Conservation (phyloP, 495 filamentous ascomycete genomes). For the Daldinia vernicosa region DNA sequence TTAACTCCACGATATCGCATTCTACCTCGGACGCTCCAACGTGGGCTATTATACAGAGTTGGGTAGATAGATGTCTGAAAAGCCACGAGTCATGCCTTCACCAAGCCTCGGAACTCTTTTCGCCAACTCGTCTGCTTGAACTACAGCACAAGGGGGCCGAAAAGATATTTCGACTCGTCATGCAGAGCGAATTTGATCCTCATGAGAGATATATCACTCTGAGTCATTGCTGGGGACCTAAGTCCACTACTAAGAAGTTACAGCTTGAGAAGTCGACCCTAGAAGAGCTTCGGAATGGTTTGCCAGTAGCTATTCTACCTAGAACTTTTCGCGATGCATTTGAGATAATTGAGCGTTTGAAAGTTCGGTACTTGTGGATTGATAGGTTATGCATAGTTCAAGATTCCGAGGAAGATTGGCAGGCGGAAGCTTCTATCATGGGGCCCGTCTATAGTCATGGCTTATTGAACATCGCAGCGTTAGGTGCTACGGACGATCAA, state of each 20-base stretch:
- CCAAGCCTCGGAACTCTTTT: conserved; percentile 7
- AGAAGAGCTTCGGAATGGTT: not conserved
- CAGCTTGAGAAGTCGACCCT: conserved; percentile 10
- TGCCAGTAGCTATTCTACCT: conserved; percentile 12
- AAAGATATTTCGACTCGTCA: conserved; percentile 33
- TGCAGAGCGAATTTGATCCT: conserved; percentile 24
- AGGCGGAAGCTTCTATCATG: conserved; percentile 31
- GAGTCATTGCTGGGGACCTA: conserved; percentile 35
- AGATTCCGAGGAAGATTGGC: conserved; percentile 31
- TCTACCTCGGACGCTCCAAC: conserved; percentile 31
- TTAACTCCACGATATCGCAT: conserved; percentile 27
- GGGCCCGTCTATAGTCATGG: conserved; percentile 23
- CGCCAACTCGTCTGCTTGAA: conserved; percentile 35
- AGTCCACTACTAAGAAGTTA: conserved; percentile 13
- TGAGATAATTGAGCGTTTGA: conserved; percentile 23
- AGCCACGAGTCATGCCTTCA: conserved; percentile 13
- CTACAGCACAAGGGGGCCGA: not conserved
- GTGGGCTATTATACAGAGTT: conserved; percentile 29
- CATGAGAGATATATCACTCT: conserved; percentile 31
- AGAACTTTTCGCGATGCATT: conserved; percentile 32
- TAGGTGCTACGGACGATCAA: conserved; percentile 24
- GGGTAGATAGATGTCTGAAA: conserved; percentile 32
- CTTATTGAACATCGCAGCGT: conserved; percentile 26
- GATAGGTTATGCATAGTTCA: conserved; percentile 40
- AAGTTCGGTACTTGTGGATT: conserved; percentile 35